phyloP scores from a whole-genome alignment of 2,329 filamentous ascomycete species.

The Huntiella omanensis region DNA sequence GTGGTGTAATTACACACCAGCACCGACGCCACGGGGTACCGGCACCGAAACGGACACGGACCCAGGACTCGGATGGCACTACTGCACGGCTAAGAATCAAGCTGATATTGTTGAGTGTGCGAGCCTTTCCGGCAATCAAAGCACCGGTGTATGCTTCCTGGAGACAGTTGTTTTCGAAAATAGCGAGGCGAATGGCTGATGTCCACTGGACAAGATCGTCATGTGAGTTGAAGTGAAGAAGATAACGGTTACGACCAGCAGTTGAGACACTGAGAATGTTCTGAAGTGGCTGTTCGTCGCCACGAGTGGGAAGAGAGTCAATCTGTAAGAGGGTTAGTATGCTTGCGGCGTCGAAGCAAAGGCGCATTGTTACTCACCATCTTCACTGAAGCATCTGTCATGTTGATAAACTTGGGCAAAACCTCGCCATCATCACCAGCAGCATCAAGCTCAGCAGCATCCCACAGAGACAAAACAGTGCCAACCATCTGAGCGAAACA shows the following conservation, averaged over 20 bases:
- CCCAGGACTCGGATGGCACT: constrained; percentile 76
- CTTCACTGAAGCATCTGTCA: constrained; percentile 93
- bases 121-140: constrained; percentile 86
- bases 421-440: constrained; percentile 74
- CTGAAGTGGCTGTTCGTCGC: constrained; percentile 56
- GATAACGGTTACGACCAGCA: constrained; percentile 83
- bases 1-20: constrained; percentile 87
- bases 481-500: constrained; percentile 94
- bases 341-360: too few species aligned
- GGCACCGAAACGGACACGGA: constrained; percentile 82
- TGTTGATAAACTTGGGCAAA: constrained; percentile 80
- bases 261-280: constrained; percentile 94
- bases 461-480: constrained; percentile 88
- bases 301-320: constrained; percentile 77
- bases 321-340: constrained; percentile 32
- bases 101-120: constrained; percentile 72
- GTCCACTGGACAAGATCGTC: constrained; percentile 94
- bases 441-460: constrained; percentile 75
- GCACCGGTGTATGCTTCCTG: constrained; percentile 96
- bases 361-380: constrained; percentile 44
- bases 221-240: constrained; percentile 89
- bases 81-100: constrained; percentile 67
- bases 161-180: constrained; percentile 82
- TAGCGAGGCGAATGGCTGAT: constrained; percentile 75
- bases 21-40: constrained; percentile 91